Conservation (phyloP, 768 basidiomycete species). For the Brasilioporus rufonigricans region DNA sequence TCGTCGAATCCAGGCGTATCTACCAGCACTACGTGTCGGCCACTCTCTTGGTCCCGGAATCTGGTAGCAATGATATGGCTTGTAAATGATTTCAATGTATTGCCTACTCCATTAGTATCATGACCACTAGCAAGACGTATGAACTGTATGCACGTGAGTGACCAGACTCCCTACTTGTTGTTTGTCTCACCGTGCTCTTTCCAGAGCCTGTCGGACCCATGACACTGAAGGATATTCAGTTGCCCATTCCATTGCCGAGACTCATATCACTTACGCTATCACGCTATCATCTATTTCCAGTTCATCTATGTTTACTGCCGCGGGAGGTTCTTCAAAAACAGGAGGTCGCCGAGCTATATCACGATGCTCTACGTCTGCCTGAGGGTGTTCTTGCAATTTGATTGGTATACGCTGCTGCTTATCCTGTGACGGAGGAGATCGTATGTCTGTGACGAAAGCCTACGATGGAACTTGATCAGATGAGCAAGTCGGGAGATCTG, state of each 20-base stretch:
- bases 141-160: slow-evolving; percentile 7
- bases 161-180: not conserved
- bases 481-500: no score
- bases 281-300: slow-evolving; percentile 4
- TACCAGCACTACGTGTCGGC: slow-evolving; percentile 11
- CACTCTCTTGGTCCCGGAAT: slow-evolving; percentile 1
- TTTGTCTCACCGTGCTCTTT: slow-evolving; percentile 12
- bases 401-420: no score
- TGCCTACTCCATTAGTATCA: slow-evolving; percentile 3
- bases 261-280: slow-evolving; percentile 11
- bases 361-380: no score
- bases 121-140: slow-evolving; percentile 4
- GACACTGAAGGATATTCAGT: slow-evolving; percentile 1
- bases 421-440: no score
- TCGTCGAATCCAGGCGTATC: no score
- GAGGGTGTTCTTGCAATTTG: no score
- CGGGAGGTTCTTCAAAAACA: no score
- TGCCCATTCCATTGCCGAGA: not conserved
- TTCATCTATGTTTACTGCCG: not conserved
- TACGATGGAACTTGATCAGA: no score
- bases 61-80: slow-evolving; percentile 3
- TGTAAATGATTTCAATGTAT: slow-evolving; percentile 10
- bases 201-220: no score
- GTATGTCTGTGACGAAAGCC: no score
- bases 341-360: no score